Base-by-base conservation (phyloP, 495 filamentous ascomycete species). In the Cercophora newfieldiana region DNA sequence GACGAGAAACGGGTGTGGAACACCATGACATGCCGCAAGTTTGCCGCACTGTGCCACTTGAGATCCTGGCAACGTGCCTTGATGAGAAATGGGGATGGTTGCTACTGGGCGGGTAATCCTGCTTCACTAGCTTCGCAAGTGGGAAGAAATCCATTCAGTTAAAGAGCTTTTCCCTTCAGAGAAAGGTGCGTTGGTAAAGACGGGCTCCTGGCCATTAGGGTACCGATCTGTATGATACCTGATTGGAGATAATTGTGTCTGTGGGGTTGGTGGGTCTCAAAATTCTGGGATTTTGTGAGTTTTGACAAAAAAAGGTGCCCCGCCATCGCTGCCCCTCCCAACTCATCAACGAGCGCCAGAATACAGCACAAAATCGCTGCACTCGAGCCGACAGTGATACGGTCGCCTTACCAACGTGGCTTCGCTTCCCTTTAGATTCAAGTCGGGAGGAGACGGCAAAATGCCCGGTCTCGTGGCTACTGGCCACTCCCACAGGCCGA, bases 381-480 rank as follows among this genome's bases (percentile, higher is more conserved):
- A 63, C 50, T 68, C 65, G 51, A 53, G 12, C 53, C 37, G 48
- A 53, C 19, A 31, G 60, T 12, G 25, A 22, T 18, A 33, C 22
- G n/a, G 1, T 22, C 47, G 10, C 19, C 24, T 31, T 24, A 16
- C 26, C 77, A 85, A 76, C 30, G 75, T 88, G 86, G 85, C 85
- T 69, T 90, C 92, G 65, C 81, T 96, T 75, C 91, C 93, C 2
- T 96, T 90, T 71, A 83, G 93, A 74, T 96, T 96, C 79, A 96
- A 94, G 83, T 87, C 87, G 66, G 91, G 91, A 77, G 88, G 89
- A 73, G 83, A 81, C 79, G 86, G 83, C 79, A 85, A 78, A 57
- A 88, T 88, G 86, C 81, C 86, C 59, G 78, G 81, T 60, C 82
- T 85, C 69, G 78, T 82, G 56, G 78, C 75, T 21, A 80, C 80